These are phyloP conservation scores for Dendrothele bispora DNA, from an alignment of 768 basidiomycete species.

Conservation along the genomic window DNA sequence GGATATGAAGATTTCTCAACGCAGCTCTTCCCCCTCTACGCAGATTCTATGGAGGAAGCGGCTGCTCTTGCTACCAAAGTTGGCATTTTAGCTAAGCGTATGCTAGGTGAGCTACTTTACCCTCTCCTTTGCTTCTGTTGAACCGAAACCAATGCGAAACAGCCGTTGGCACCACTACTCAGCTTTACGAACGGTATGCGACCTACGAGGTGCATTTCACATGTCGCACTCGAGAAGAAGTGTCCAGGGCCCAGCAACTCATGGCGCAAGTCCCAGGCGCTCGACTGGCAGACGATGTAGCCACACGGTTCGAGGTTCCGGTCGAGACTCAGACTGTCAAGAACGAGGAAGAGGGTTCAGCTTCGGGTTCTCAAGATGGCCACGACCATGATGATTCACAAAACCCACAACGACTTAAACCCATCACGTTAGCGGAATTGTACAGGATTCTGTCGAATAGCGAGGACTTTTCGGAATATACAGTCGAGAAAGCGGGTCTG, in stretches of 20 bases:
- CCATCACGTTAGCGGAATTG: conserved; percentile 54
- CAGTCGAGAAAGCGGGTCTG: conserved; percentile 66
- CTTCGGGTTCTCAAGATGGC: no score
- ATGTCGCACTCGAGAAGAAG: conserved; percentile 62
- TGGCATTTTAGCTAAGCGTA: conserved; percentile 68
- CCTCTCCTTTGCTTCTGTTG: neutral
- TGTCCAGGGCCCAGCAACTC: conserved; percentile 52
- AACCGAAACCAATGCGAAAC: neutral
- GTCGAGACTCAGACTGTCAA: conserved; percentile 34
- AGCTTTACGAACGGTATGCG: conserved; percentile 65
- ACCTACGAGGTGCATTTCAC: conserved; percentile 79
- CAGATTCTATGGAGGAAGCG: conserved; percentile 85
- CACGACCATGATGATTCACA: no score
- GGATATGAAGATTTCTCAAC: neutral
- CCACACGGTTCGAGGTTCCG: conserved; percentile 75
- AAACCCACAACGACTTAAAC: neutral
- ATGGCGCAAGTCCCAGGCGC: conserved; percentile 66
- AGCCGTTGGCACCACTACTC: conserved; percentile 69
- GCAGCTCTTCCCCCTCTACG: no score
- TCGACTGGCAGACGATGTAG: conserved; percentile 69
- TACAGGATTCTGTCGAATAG: conserved; percentile 55
- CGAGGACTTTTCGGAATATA: conserved; percentile 62
- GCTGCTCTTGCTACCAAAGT: conserved; percentile 76
- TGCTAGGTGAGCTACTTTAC: conserved; percentile 51
- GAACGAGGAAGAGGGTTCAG: no score